A percentile compares a stretch with the other conserved stretches of the same genome.
Evolutionary conservation across 164 flowering plant species (phyloP).

Genomic region (Hamamelis virginiana): DNA sequence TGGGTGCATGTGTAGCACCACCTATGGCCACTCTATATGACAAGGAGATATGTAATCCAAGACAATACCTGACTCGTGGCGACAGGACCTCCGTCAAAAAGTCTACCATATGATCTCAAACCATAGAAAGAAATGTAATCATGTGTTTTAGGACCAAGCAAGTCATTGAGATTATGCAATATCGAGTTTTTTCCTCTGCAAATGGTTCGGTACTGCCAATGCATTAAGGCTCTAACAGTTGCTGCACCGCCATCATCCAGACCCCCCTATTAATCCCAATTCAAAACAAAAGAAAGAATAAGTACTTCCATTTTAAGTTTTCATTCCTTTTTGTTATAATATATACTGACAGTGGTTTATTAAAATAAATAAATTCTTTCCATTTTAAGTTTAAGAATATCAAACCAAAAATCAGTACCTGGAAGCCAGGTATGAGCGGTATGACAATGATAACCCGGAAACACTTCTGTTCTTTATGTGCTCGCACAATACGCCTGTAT

Average conservation of each 20-base stretch:
- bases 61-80: constrained; percentile 84
- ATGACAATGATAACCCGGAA: constrained; percentile 85
- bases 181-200: constrained; percentile 74
- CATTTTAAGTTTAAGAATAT: not conserved
- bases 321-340: too few species aligned
- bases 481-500: constrained; percentile 69
- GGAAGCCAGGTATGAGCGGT: constrained; percentile 94
- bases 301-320: too few species aligned
- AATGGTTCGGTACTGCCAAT: constrained; percentile 96
- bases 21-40: not conserved
- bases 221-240: constrained; percentile 89
- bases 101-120: constrained; percentile 78
- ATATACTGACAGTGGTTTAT: too few species aligned
- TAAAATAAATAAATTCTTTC: too few species aligned
- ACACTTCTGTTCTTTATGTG: constrained; percentile 63
- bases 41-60: constrained; percentile 3
- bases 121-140: constrained; percentile 95
- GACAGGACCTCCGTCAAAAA: constrained; percentile 72
- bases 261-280: constrained; percentile 62
- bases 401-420: constrained; percentile 40
- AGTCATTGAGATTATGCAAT: constrained; percentile 62
- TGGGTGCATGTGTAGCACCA: not conserved
- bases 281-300: not conserved
- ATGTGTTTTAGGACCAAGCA: constrained; percentile 67
- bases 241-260: constrained; percentile 96